Evolutionary conservation across 169 alveolate genomes (phyloP), one percentile per base, ranked within the genome.

Genomic region (Eimeria praecox): DNA sequence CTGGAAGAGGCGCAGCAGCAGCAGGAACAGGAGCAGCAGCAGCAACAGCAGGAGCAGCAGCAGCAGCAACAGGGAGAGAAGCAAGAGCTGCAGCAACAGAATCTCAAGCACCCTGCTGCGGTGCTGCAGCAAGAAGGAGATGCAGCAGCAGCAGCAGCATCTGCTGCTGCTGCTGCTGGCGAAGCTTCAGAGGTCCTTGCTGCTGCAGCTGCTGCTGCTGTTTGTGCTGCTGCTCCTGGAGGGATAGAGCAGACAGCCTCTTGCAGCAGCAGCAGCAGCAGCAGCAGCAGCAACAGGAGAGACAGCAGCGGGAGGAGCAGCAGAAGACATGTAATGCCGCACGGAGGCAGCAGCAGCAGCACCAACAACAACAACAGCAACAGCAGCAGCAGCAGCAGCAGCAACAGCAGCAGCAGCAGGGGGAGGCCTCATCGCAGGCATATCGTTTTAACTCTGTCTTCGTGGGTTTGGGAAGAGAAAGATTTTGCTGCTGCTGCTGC

Each of bases 401-500:
- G 80, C 80, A 69, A 44, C 80, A 69, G 80, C 80, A 69, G 80
- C 46, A 69, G 80, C 80, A 69, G n/a, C 69, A 59, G 69, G 0
- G 22, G 69, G n/a, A 59, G 80, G 80, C 49, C 80, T 30, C 80
- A 69, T 44, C 24, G 80, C 24, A 35, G 44, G 40, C 80, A 40
- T 4, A n/a, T 24, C 30, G 10, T 69, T 69, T 44, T 69, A 12
- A 12, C 80, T 2, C n/a, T 69, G 10, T 56, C 33, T 16, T 24
- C 87, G 8, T 40, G 52, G 59, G 87, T 77, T 12, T 77, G 87
- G 87, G 87, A 42, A 12, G 87, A 44, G 59, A 14, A n/a, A 33
- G 87, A 35, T 5, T 77, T 77, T 42, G 87, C 52, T 77, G 87
- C 87, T 35, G 62, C 59, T 77, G 87, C 62, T 42, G 87, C 52